Conservation (phyloP, 306 rosid species). For the Cicer pinnatifidum region DNA sequence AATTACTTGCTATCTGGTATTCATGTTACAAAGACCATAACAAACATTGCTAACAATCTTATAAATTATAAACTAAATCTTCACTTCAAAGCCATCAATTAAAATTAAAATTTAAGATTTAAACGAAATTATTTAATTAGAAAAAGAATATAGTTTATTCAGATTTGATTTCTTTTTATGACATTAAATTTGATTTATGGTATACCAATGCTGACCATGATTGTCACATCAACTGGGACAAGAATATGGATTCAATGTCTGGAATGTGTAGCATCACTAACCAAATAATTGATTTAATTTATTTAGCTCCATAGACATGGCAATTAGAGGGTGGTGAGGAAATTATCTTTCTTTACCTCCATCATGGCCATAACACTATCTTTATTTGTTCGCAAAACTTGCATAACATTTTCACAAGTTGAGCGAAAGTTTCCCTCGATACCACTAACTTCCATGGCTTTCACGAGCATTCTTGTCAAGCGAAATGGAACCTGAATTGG, state of each 20-base stretch:
- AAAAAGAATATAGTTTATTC: background rate
- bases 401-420: slow-evolving; percentile 97
- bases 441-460: slow-evolving; percentile 99
- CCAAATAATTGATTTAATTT: slow-evolving; percentile 1
- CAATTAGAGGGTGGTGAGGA: background rate
- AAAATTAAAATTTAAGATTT: slow-evolving; percentile 2
- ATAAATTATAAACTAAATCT: background rate
- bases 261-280: slow-evolving; percentile 13
- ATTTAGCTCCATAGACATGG: slow-evolving; percentile 17
- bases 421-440: slow-evolving; percentile 98
- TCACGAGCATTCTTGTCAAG: slow-evolving; percentile 97
- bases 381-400: slow-evolving; percentile 82
- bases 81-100: background rate
- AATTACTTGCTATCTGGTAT: background rate
- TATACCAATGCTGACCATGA: slow-evolving; percentile 6
- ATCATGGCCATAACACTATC: slow-evolving; percentile 99
- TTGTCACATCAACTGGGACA: slow-evolving; percentile 12
- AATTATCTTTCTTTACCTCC: slow-evolving; percentile 72
- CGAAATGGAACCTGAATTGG: slow-evolving; percentile 87
- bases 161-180: background rate
- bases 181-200: slow-evolving; percentile 10
- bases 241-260: background rate
- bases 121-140: background rate
- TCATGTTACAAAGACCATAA: slow-evolving; percentile 18
- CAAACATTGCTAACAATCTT: background rate